Evolutionary conservation across 2,329 filamentous ascomycete genomes (phyloP), one percentile per base, ranked within the genome.

Genomic region (Myriosclerotinia duriaeana): DNA sequence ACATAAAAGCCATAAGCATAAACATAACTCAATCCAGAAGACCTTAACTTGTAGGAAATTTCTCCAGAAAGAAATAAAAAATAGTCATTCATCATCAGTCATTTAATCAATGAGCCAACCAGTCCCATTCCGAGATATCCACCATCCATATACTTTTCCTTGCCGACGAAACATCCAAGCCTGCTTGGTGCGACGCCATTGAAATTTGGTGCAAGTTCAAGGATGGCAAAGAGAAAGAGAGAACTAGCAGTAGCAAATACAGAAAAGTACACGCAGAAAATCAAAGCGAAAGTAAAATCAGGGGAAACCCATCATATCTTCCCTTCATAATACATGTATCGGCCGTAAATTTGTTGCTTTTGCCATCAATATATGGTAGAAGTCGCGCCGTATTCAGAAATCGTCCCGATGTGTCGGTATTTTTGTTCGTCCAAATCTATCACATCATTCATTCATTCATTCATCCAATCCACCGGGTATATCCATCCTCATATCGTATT

Each of bases 281-380:
- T 34, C 9, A 40, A 56, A 56, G 3, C 20, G 17, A 62, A 62
- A 14, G 36, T 5, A 62, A 53, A 62, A 53, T 9, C 46, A 62
- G 36, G 36, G 17, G 26, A 42, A 62, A 42, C 12, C 5, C 9
- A 38, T 42, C 6, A 53, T 53, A 17, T 53, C 46, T 30, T 34
- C 42, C 59, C 46, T 30, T 62, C 59, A 62, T 62, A 62, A 53
- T 62, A 62, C 59, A 62, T 42, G 15, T 62, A 17, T 42, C 22
- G 15, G 59, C 26, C 59, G 17, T 62, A 30, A 42, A 5, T 53
- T 62, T 53, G 36, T 42, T 26, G 44, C 8, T 48, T 36, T 54
- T 26, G 11, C 58, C 20, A 26, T 50, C 30, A 38, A 44, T 20
- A 38, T 26, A 34, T 26, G 44, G 20, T 50, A 34, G 15, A 22